A percentile compares a stretch with the other conserved stretches of the same genome.
Evolutionary conservation across 1,284 basidiomycete genomes (phyloP).

Genomic region (Sanguinoderma infundibulare): DNA sequence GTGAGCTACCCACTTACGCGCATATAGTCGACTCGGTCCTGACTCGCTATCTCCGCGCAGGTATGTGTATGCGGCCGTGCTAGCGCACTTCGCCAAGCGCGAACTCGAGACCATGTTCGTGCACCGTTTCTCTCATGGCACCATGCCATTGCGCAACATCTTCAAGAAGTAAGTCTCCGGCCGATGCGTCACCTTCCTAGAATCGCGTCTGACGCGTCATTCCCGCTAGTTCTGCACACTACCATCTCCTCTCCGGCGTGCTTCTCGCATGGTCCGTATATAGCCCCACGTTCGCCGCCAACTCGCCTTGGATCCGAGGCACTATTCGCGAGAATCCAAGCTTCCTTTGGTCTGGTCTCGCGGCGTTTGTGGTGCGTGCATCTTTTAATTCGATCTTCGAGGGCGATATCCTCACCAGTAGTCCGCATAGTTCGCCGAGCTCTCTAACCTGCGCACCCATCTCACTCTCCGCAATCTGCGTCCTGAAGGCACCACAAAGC

Average conservation of each 20-base stretch:
- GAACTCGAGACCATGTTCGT: conserved; percentile 94
- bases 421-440: conserved; percentile 71
- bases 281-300: conserved; percentile 67
- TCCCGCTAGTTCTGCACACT: conserved; percentile 77
- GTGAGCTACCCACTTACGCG: conserved; percentile 42
- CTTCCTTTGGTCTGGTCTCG: conserved; percentile 73
- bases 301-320: conserved; percentile 66
- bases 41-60: conserved; percentile 44
- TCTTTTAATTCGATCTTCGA: conserved; percentile 3
- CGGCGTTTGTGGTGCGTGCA: conserved; percentile 77
- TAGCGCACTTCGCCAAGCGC: conserved; percentile 92
- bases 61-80: conserved; percentile 77
- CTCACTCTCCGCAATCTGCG: conserved; percentile 84
- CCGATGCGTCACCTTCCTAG: background rate
- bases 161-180: conserved; percentile 80
- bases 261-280: conserved; percentile 84
- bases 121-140: conserved; percentile 94
- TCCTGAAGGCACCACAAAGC: conserved; percentile 78
- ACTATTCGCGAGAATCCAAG: conserved; percentile 69
- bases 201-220: conserved; percentile 17
- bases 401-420: background rate
- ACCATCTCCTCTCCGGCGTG: conserved; percentile 85
- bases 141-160: conserved; percentile 89
- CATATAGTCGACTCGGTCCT: background rate
- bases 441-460: conserved; percentile 90